These are phyloP conservation scores for Picea abies DNA, from an alignment of 83 land plant genomes.

Conservation along the genomic window DNA sequence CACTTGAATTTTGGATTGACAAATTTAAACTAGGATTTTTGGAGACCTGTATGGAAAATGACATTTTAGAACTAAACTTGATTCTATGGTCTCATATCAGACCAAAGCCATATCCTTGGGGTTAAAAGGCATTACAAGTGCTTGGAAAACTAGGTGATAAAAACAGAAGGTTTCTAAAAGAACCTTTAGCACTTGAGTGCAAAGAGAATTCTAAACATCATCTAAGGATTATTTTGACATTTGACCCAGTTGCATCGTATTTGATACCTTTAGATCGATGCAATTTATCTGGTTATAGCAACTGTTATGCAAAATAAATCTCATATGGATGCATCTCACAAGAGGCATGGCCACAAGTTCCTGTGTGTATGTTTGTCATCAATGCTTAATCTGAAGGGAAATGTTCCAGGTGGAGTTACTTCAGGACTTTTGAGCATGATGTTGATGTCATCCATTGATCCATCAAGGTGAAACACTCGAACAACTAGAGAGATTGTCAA, in stretches of 20 bases:
- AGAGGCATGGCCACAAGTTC: conserved; percentile 89
- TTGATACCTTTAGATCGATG: conserved; percentile 94
- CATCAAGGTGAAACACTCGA: conserved; percentile 70
- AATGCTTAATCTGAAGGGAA: conserved; percentile 88
- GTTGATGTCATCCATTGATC: conserved; percentile 74
- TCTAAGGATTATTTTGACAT: conserved; percentile 88
- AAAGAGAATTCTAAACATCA: conserved; percentile 99
- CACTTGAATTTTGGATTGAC: conserved; percentile 98
- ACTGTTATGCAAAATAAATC: conserved; percentile 72
- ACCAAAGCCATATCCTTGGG: conserved; percentile 94
- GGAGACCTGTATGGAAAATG: conserved; percentile 97
- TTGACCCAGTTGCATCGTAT: conserved; percentile 91
- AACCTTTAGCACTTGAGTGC: conserved; percentile 95
- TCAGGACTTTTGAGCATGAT: conserved; percentile 69
- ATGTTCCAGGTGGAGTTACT: conserved; percentile 63
- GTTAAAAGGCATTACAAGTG: conserved; percentile 86
- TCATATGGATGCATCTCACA: conserved; percentile 74
- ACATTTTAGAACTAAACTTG: conserved; percentile 87
- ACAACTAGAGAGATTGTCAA: no score
- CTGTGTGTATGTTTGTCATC: conserved; percentile 89
- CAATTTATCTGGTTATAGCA: conserved; percentile 83
- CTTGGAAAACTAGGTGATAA: conserved; percentile 97
- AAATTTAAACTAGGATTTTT: conserved; percentile 98
- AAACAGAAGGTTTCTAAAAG: conserved; percentile 90
- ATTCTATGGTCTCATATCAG: conserved; percentile 96